Percentiles rank a stretch among this genome's conserved stretches.
Conservation (phyloP, 495 filamentous ascomycete genomes). For the Alectoria sarmentosa region DNA sequence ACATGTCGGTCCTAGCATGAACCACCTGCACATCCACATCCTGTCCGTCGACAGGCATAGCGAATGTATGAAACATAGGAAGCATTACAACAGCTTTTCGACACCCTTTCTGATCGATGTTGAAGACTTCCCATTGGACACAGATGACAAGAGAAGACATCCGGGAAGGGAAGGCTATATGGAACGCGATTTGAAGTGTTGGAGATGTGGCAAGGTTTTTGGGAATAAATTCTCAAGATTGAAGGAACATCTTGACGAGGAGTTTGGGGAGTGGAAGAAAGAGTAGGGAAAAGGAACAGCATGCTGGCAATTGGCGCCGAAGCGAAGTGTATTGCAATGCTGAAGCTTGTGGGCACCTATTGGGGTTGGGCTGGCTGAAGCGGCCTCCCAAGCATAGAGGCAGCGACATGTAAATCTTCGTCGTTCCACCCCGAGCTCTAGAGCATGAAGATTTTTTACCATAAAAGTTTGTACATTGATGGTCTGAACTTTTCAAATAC, state of each 20-base stretch:
- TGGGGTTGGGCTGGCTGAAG: not conserved
- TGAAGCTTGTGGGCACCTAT: not conserved
- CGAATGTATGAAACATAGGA: slow-evolving; percentile 63
- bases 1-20: slow-evolving; percentile 87
- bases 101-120: slow-evolving; percentile 80
- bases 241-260: slow-evolving; percentile 71
- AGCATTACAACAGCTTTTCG: slow-evolving; percentile 89
- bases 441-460: not conserved
- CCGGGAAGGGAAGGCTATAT: slow-evolving; percentile 50
- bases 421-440: not conserved
- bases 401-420: not conserved
- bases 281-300: slow-evolving; percentile 37
- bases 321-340: not conserved
- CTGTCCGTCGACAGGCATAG: slow-evolving; percentile 67
- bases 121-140: slow-evolving; percentile 69
- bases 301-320: not conserved
- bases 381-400: not conserved
- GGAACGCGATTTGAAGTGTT: slow-evolving; percentile 61
- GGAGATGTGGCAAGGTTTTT: slow-evolving; percentile 76
- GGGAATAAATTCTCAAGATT: slow-evolving; percentile 62
- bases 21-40: slow-evolving; percentile 86
- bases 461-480: not conserved
- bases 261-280: slow-evolving; percentile 76
- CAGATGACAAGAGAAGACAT: slow-evolving; percentile 52
- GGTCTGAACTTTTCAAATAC: not conserved